Evolutionary conservation across 495 filamentous ascomycete genomes (phyloP).

Genomic region (Achaetomiella virescens): DNA sequence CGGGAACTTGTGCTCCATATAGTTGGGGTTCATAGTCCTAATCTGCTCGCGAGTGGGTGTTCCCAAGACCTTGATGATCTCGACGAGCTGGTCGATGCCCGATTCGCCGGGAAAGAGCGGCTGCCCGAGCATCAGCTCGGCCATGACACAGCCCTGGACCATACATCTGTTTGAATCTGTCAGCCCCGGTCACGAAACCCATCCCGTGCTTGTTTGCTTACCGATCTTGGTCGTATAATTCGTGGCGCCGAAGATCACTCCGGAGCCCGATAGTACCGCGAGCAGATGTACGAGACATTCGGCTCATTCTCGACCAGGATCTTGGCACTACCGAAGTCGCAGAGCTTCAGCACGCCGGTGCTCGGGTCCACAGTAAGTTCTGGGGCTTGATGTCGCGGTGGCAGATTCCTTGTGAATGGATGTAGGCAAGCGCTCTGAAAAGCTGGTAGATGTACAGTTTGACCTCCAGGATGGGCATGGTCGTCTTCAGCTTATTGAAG

Average conservation of each 20-base stretch:
- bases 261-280: slow-evolving; percentile 94
- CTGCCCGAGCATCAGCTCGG: slow-evolving; percentile 97
- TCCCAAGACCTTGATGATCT: slow-evolving; percentile 98
- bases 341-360: slow-evolving; percentile 91
- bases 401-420: slow-evolving; percentile 98
- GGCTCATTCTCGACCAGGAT: slow-evolving; percentile 98
- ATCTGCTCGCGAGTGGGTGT: slow-evolving; percentile 98
- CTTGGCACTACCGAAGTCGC: slow-evolving; percentile 98
- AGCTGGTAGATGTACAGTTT: slow-evolving; percentile 99
- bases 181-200: not conserved
- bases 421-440: slow-evolving; percentile 96
- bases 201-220: slow-evolving; percentile 38
- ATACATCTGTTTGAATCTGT: slow-evolving; percentile 65
- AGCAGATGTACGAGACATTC: slow-evolving; percentile 99
- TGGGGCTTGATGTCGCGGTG: slow-evolving; percentile 99
- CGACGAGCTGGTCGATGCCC: slow-evolving; percentile 95
- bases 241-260: slow-evolving; percentile 96
- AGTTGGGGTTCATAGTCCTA: slow-evolving; percentile 99
- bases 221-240: slow-evolving; percentile 99
- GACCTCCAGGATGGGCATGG: slow-evolving; percentile 97
- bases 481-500: slow-evolving; percentile 99
- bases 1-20: slow-evolving; percentile 99
- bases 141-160: slow-evolving; percentile 99
- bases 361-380: slow-evolving; percentile 89
- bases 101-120: slow-evolving; percentile 98